phyloP scores from a whole-genome alignment of 2,329 filamentous ascomycete genomes.

The Rutstroemia sp. region DNA sequence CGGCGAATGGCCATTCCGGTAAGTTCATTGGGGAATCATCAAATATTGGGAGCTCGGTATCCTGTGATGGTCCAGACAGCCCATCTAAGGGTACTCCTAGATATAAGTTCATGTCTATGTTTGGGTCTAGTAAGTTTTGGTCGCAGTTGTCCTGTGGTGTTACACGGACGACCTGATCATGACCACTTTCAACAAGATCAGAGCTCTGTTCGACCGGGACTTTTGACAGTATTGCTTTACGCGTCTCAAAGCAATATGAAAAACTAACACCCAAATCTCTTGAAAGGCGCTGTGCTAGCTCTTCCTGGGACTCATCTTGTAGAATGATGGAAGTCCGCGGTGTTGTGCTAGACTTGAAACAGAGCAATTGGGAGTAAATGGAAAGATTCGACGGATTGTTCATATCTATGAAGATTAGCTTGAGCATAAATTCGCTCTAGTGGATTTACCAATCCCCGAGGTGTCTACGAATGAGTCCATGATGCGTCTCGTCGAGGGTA shows the following conservation, averaged over 20 bases:
- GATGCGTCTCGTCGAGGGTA: neutral
- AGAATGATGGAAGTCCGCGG: conserved; percentile 2
- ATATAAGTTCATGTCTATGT: too few species aligned
- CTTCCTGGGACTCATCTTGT: neutral
- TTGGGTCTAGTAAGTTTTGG: neutral
- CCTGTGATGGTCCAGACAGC: neutral
- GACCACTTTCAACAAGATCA: neutral
- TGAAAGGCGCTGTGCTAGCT: neutral
- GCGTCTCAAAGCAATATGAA: neutral
- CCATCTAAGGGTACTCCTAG: neutral
- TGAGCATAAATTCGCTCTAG: neutral
- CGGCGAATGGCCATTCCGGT: neutral
- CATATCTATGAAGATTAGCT: conserved; percentile 12
- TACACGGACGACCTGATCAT: neutral
- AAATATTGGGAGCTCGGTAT: neutral
- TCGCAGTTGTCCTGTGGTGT: neutral
- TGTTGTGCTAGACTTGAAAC: conserved; percentile 11
- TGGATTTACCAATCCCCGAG: conserved; percentile 8
- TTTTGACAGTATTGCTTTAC: neutral
- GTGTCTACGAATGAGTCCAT: conserved; percentile 8
- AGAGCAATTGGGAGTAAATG: conserved; percentile 11
- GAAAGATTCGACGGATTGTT: conserved; percentile 12
- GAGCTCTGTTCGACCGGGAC: neutral
- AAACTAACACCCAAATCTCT: neutral
- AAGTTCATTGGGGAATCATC: neutral